Conservation (phyloP, 257 asterid genomes). For the Nemophila menziesii region DNA sequence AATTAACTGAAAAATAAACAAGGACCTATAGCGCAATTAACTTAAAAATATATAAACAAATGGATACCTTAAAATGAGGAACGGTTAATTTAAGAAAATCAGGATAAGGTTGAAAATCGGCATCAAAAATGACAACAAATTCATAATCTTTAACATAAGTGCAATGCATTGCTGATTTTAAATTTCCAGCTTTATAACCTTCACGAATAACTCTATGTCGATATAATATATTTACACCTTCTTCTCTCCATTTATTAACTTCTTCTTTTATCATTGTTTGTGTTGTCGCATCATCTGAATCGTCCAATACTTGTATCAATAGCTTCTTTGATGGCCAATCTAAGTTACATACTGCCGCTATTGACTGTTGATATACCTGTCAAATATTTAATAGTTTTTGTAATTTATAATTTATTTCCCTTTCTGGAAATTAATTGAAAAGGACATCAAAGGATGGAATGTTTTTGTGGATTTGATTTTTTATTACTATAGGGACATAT, state of each 20-base stretch:
- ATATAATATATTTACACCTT: conserved; percentile 68
- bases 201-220: conserved; percentile 82
- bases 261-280: conserved; percentile 63
- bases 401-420: too few relatives aligned
- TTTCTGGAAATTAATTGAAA: too few relatives aligned
- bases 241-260: conserved; percentile 74
- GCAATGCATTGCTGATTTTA: conserved; percentile 85
- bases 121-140: conserved; percentile 87
- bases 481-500: too few relatives aligned
- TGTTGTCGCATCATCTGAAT: conserved; percentile 66
- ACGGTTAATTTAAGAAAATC: conserved; percentile 69
- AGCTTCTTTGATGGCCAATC: conserved; percentile 85
- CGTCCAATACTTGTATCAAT: conserved; percentile 81
- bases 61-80: conserved; percentile 77
- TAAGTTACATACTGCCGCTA: conserved; percentile 75
- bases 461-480: too few relatives aligned
- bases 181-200: conserved; percentile 94
- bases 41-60: background rate
- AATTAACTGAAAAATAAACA: background rate
- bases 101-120: conserved; percentile 83
- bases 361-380: conserved; percentile 92
- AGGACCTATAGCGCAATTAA: background rate
- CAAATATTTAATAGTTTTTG: too few relatives aligned
- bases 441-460: too few relatives aligned
- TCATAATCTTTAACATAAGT: conserved; percentile 90